phyloP scores from a whole-genome alignment of 371 early-diverging fungal genomes.

The Syncephalis fuscata region DNA sequence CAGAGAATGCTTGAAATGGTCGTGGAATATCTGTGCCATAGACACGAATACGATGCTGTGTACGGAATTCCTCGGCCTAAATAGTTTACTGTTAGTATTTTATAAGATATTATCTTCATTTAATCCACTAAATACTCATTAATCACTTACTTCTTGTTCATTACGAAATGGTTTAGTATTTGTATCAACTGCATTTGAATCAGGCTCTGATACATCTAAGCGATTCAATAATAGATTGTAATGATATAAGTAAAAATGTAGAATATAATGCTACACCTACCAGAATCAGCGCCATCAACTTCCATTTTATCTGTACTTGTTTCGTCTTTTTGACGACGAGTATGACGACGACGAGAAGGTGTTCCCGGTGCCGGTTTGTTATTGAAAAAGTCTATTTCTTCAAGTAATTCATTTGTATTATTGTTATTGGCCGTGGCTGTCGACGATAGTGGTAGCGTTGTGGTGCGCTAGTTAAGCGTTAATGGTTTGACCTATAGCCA shows the following conservation, averaged over 20 bases:
- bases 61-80: constrained; percentile 33
- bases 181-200: too few relatives aligned
- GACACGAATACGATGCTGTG: constrained; percentile 54
- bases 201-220: too few relatives aligned
- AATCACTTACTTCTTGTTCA: too few relatives aligned
- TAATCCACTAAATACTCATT: not conserved
- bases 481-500: not conserved
- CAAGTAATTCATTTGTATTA: constrained; percentile 1
- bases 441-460: not conserved
- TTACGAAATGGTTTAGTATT: too few relatives aligned
- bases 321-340: too few relatives aligned
- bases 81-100: not conserved
- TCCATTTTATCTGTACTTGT: too few relatives aligned
- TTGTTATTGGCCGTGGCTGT: not conserved
- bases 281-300: too few relatives aligned
- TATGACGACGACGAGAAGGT: too few relatives aligned
- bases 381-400: constrained; percentile 6
- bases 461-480: not conserved
- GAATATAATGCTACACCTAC: too few relatives aligned
- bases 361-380: not conserved
- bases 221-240: too few relatives aligned
- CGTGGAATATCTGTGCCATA: constrained; percentile 76
- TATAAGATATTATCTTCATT: not conserved
- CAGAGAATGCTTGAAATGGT: constrained; percentile 64
- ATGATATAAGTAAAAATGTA: too few relatives aligned